Evolutionary conservation across 768 basidiomycete species (phyloP).

Genomic region (Mycena maculata): DNA sequence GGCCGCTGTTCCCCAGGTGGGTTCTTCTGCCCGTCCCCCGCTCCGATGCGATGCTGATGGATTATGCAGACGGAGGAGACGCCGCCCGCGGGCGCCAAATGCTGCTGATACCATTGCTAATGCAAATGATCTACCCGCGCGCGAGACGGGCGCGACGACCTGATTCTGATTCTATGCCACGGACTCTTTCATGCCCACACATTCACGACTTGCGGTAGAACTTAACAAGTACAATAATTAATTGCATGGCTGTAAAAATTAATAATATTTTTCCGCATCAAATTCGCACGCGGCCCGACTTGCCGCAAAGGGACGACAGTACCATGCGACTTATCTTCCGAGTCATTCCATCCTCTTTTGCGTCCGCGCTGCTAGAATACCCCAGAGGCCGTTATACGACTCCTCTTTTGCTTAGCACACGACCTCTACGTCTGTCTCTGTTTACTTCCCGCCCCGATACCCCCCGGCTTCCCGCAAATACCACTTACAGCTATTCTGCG

Average conservation of each 20-base stretch:
- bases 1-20: constrained; percentile 86
- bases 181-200: background rate
- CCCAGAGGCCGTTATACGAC: constrained; percentile 25
- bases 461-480: constrained; percentile 4
- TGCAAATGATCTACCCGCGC: background rate
- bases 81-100: constrained; percentile 8
- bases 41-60: constrained; percentile 4
- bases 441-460: constrained; percentile 14
- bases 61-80: constrained; percentile 29
- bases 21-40: constrained; percentile 39
- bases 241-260: no score
- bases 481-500: constrained; percentile 13
- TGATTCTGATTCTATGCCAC: constrained; percentile 2
- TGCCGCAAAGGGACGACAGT: background rate
- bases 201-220: background rate
- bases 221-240: background rate
- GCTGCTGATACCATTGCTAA: background rate
- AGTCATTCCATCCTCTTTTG: constrained; percentile 7
- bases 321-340: constrained; percentile 6
- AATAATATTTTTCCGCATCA: background rate
- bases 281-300: background rate
- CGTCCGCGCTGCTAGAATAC: constrained; percentile 22
- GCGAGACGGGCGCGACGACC: background rate
- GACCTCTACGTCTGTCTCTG: constrained; percentile 6
- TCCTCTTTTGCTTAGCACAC: background rate